These are phyloP conservation scores for Gnomoniopsis smithogilvyi DNA, from an alignment of 2,329 filamentous ascomycete genomes.

Conservation along the genomic window DNA sequence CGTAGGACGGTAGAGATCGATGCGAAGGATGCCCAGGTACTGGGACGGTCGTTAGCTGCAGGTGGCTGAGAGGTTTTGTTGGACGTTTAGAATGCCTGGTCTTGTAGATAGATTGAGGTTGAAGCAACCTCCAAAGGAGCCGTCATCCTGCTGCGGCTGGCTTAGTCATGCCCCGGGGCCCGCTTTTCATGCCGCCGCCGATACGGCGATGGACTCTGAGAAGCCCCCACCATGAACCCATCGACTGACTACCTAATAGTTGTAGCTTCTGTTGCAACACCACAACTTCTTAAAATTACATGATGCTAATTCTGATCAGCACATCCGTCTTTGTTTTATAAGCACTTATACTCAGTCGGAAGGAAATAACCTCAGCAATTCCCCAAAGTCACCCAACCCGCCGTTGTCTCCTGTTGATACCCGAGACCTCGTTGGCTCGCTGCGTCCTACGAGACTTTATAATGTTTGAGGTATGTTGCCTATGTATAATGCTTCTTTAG, in stretches of 20 bases:
- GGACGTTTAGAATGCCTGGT: not conserved
- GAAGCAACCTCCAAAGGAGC: not conserved
- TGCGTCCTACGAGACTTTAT: not conserved
- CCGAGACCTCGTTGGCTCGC: not conserved
- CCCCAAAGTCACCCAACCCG: not conserved
- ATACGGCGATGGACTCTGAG: not conserved
- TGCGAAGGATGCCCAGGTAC: not conserved
- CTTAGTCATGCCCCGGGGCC: not conserved
- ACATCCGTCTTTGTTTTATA: too few relatives aligned
- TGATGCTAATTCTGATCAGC: too few relatives aligned
- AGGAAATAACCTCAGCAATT: not conserved
- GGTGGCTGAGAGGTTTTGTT: not conserved
- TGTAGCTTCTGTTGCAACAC: not conserved
- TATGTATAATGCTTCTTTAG: too few relatives aligned
- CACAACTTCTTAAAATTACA: too few relatives aligned
- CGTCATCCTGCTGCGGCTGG: not conserved
- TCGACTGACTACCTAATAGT: not conserved
- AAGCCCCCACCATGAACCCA: too few relatives aligned
- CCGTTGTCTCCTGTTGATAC: not conserved
- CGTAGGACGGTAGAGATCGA: not conserved
- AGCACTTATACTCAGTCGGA: too few relatives aligned
- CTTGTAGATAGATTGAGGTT: not conserved
- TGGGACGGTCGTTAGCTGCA: not conserved
- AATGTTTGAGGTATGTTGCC: constrained; percentile 16
- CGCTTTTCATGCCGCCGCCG: not conserved